These are phyloP conservation scores for Epichloe baconii DNA, from an alignment of 2,329 filamentous ascomycete genomes.

Conservation along the genomic window DNA sequence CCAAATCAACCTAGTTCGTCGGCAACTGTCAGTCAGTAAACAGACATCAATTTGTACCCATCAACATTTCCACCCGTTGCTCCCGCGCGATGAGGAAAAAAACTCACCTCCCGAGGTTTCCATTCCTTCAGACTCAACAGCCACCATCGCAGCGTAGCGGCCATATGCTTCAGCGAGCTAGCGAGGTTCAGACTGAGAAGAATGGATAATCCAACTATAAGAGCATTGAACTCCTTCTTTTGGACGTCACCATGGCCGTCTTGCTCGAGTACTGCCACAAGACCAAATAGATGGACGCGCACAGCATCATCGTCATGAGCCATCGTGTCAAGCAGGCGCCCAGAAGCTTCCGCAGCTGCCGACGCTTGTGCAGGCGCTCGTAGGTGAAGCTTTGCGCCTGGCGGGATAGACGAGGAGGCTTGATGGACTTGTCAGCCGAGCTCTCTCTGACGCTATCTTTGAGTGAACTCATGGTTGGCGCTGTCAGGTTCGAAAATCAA, in stretches of 20 bases:
- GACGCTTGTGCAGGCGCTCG: conserved; percentile 10
- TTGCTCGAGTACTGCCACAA: conserved; percentile 16
- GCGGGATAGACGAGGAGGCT: not conserved
- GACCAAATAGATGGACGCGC: conserved; percentile 16
- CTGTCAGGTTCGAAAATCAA: no score
- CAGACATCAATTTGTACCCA: no score
- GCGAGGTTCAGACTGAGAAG: conserved; percentile 28
- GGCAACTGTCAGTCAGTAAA: no score
- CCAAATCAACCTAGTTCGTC: conserved; percentile 9
- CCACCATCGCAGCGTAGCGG: conserved; percentile 32
- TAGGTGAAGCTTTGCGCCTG: conserved; percentile 10
- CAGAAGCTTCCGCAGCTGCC: conserved; percentile 11
- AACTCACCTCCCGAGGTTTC: conserved; percentile 25
- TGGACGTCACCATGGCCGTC: conserved; percentile 17
- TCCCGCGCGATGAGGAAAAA: not conserved
- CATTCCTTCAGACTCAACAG: conserved; percentile 25
- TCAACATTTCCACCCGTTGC: no score
- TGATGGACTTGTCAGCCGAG: not conserved
- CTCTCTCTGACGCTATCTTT: not conserved
- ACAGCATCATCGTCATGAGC: conserved; percentile 17
- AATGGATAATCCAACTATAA: conserved; percentile 32
- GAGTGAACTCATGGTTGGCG: not conserved
- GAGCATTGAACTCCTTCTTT: conserved; percentile 29
- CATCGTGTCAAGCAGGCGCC: conserved; percentile 12
- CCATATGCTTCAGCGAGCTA: conserved; percentile 29